Conservation (phyloP, 768 basidiomycete species). For the Termitomyces titanicus region DNA sequence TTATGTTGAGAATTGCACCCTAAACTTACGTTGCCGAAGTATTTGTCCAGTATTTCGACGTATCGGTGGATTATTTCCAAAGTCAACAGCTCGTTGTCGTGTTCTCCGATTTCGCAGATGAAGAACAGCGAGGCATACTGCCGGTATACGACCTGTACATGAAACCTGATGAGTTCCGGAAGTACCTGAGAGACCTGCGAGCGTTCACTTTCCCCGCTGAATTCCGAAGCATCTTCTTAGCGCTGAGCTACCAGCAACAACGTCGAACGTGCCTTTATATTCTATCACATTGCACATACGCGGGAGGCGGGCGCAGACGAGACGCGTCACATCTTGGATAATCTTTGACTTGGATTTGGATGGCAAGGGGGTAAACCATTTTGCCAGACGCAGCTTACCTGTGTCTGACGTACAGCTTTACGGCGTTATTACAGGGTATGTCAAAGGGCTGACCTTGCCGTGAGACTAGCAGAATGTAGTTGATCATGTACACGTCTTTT, state of each 20-base stretch:
- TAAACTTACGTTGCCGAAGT: slow-evolving; percentile 74
- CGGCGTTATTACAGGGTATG: neutral
- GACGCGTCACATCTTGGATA: slow-evolving; percentile 92
- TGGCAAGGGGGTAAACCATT: slow-evolving; percentile 91
- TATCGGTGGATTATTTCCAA: slow-evolving; percentile 84
- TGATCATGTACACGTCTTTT: slow-evolving; percentile 50
- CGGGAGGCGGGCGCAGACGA: slow-evolving; percentile 83
- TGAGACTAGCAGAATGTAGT: slow-evolving; percentile 91
- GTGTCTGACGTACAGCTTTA: neutral
- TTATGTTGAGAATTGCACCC: slow-evolving; percentile 13
- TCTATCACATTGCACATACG: slow-evolving; percentile 96
- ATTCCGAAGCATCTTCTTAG: slow-evolving; percentile 1
- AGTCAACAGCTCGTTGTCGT: slow-evolving; percentile 79
- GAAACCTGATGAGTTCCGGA: neutral
- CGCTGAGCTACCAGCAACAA: slow-evolving; percentile 26
- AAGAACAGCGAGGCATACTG: slow-evolving; percentile 87
- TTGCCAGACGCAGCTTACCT: slow-evolving; percentile 93
- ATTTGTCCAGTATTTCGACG: slow-evolving; percentile 74
- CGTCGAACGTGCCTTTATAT: slow-evolving; percentile 72
- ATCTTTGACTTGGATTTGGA: slow-evolving; percentile 85
- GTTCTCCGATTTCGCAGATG: slow-evolving; percentile 66
- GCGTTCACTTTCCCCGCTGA: slow-evolving; percentile 33
- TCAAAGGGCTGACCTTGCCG: slow-evolving; percentile 64
- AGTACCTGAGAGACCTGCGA: neutral
- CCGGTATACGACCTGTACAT: slow-evolving; percentile 72